These are phyloP conservation scores for Astrothelium subdiscretum DNA, from an alignment of 495 filamentous ascomycete genomes.

Conservation along the genomic window DNA sequence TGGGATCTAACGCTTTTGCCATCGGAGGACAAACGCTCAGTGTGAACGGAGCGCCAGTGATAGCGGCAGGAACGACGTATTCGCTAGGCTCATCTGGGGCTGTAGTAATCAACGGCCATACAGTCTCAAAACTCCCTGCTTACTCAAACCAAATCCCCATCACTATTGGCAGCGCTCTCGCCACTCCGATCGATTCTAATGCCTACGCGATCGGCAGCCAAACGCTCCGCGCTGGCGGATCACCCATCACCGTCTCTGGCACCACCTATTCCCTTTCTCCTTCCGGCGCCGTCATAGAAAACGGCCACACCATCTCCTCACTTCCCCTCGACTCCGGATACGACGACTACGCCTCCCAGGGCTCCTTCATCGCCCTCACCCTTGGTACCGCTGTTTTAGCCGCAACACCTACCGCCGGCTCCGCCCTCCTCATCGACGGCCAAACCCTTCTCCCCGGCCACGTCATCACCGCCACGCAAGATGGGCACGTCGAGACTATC, in stretches of 20 bases:
- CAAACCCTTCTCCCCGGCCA: conserved; percentile 24
- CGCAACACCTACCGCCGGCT: conserved; percentile 18
- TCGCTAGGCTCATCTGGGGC: background rate
- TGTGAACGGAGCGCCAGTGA: background rate
- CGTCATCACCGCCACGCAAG: background rate
- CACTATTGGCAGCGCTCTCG: background rate
- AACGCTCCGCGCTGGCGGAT: background rate
- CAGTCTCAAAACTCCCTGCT: background rate
- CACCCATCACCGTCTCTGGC: background rate
- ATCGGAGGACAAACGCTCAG: background rate
- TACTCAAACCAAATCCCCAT: background rate
- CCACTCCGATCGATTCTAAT: background rate
- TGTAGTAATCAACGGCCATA: background rate
- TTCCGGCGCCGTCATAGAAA: background rate
- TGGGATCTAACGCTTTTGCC: background rate
- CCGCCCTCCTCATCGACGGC: conserved; percentile 21
- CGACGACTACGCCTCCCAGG: background rate
- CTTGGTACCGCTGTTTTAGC: conserved; percentile 21
- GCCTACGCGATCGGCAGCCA: background rate
- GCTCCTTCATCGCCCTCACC: conserved; percentile 19
- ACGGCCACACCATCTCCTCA: background rate
- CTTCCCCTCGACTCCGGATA: background rate
- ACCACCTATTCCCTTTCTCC: background rate
- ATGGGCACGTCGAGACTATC: background rate
- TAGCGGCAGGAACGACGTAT: background rate